A percentile compares a stretch with the other conserved stretches of the same genome.
Evolutionary conservation across 495 filamentous ascomycete species (phyloP).

Genomic region (Penicillium dipodomyicola): DNA sequence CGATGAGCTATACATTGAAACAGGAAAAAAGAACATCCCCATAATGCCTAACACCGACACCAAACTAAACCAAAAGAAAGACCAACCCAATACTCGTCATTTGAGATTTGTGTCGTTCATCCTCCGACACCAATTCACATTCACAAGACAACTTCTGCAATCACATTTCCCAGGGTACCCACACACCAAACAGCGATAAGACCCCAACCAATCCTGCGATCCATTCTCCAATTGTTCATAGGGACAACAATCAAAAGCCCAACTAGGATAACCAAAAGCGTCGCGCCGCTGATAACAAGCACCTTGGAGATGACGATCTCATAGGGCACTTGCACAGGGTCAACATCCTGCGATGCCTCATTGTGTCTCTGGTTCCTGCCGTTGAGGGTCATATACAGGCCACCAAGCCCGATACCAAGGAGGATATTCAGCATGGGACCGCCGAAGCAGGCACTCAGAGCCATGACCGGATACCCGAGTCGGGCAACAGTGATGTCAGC

Average conservation of each 20-base stretch:
- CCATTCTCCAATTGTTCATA: slow-evolving; percentile 87
- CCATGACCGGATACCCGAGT: slow-evolving; percentile 96
- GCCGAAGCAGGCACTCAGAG: slow-evolving; percentile 88
- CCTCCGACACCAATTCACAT: slow-evolving; percentile 12
- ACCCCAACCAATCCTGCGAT: slow-evolving; percentile 74
- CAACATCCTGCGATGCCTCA: slow-evolving; percentile 10
- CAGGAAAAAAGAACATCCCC: neutral
- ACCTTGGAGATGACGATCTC: slow-evolving; percentile 80
- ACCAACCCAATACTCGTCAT: neutral
- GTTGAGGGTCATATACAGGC: slow-evolving; percentile 75
- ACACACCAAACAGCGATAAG: slow-evolving; percentile 80
- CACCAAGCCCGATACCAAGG: slow-evolving; percentile 85
- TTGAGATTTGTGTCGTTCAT: neutral
- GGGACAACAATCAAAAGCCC: slow-evolving; percentile 79
- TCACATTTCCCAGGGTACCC: slow-evolving; percentile 81
- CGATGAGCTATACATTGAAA: neutral
- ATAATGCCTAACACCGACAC: neutral
- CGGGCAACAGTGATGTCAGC: slow-evolving; percentile 92
- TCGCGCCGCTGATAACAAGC: slow-evolving; percentile 75
- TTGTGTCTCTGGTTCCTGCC: slow-evolving; percentile 18
- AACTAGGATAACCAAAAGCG: slow-evolving; percentile 76
- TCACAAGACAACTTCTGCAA: slow-evolving; percentile 62
- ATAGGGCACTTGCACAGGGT: slow-evolving; percentile 45
- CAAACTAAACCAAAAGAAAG: neutral
- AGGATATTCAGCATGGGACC: slow-evolving; percentile 98